Conservation (phyloP, 805 yeast species). For the Barnettozyma pratensis region DNA sequence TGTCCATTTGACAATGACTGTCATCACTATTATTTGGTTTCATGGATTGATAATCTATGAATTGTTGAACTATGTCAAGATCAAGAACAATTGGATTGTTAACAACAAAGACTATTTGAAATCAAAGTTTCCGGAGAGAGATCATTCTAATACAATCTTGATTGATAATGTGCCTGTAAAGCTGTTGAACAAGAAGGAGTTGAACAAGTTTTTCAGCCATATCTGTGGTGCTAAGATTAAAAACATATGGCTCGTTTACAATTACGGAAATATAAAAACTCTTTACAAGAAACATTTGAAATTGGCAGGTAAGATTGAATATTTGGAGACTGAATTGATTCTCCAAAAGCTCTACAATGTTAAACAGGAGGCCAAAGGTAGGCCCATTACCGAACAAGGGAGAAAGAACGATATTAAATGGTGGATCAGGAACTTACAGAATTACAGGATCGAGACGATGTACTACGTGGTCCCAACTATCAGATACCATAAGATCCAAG, state of each 20-base stretch:
- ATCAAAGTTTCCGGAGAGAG: slow-evolving; percentile 17
- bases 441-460: slow-evolving; percentile 11
- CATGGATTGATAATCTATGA: slow-evolving; percentile 56
- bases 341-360: slow-evolving; percentile 11
- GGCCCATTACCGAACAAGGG: too few relatives aligned
- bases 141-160: slow-evolving; percentile 31
- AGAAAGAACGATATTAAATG: not conserved
- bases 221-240: slow-evolving; percentile 44
- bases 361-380: too few relatives aligned
- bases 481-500: not conserved
- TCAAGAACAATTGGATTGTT: slow-evolving; percentile 39
- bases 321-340: slow-evolving; percentile 32
- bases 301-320: slow-evolving; percentile 34
- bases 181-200: slow-evolving; percentile 16
- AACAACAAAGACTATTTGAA: slow-evolving; percentile 19
- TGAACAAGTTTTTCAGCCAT: slow-evolving; percentile 21
- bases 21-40: slow-evolving; percentile 49
- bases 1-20: slow-evolving; percentile 58
- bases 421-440: not conserved
- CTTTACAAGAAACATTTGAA: slow-evolving; percentile 27
- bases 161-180: slow-evolving; percentile 42
- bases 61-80: slow-evolving; percentile 42
- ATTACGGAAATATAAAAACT: slow-evolving; percentile 33
- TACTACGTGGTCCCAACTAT: slow-evolving; percentile 6
- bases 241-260: slow-evolving; percentile 55